phyloP scores from a whole-genome alignment of 257 asterid genomes.

The Solanum ahanhuiri region DNA sequence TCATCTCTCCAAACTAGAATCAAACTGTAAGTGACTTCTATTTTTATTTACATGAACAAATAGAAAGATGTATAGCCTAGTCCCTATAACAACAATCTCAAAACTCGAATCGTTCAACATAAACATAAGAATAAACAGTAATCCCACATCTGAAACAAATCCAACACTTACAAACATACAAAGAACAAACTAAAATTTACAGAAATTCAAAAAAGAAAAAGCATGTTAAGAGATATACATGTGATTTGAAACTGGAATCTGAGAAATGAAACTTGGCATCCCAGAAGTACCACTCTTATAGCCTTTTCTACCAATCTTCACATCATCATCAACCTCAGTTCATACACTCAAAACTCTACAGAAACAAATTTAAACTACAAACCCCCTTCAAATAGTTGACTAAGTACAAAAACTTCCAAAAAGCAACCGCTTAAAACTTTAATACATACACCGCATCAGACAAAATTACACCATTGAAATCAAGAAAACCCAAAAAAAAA shows the following conservation, averaged over 20 bases:
- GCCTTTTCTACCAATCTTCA: slow-evolving; percentile 43
- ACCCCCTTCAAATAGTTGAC: slow-evolving; percentile 8
- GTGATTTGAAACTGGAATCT: slow-evolving; percentile 41
- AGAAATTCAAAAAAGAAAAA: not conserved
- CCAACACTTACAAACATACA: not conserved
- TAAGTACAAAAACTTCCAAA: not conserved
- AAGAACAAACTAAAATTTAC: not conserved
- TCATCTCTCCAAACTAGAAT: not conserved
- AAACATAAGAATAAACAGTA: not conserved
- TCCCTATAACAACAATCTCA: not conserved
- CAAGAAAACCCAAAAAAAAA: not conserved
- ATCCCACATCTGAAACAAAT: not conserved
- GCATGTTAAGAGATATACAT: slow-evolving; percentile 25
- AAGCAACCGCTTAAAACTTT: slow-evolving; percentile 16
- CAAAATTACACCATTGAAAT: slow-evolving; percentile 12
- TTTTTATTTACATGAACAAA: not conserved
- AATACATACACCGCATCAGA: slow-evolving; percentile 16
- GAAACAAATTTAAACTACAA: not conserved
- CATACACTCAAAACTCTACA: not conserved
- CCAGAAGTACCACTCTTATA: slow-evolving; percentile 30
- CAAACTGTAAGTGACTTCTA: not conserved
- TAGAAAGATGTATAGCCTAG: not conserved
- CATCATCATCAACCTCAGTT: slow-evolving; percentile 17
- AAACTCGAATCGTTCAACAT: not conserved
- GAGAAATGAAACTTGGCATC: slow-evolving; percentile 87